Percentiles rank a stretch among this genome's conserved stretches.
Evolutionary conservation across 306 rosid genomes (phyloP).

Genomic region (Notholithocarpus densiflorus): DNA sequence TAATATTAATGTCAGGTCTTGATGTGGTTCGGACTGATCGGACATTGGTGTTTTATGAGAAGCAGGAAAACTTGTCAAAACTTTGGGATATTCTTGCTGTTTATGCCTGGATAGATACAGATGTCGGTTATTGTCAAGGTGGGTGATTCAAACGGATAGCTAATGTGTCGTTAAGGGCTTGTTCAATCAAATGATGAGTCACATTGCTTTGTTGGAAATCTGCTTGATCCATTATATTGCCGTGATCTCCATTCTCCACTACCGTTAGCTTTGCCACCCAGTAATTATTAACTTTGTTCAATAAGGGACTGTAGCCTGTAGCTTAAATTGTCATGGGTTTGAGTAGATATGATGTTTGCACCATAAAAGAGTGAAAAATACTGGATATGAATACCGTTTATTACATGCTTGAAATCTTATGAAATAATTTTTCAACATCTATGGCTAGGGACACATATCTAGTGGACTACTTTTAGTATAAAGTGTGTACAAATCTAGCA

Average conservation of each 20-base stretch:
- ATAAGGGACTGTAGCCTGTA: background rate
- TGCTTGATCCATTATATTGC: background rate
- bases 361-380: background rate
- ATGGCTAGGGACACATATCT: background rate
- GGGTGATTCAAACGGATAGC: slow-evolving; percentile 19
- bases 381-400: background rate
- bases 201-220: background rate
- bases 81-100: slow-evolving; percentile 97
- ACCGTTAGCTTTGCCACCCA: background rate
- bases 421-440: background rate
- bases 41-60: slow-evolving; percentile 92
- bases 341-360: background rate
- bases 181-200: background rate
- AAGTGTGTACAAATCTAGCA: background rate
- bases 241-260: background rate
- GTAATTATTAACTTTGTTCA: background rate
- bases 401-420: background rate
- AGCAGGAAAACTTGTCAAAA: slow-evolving; percentile 81
- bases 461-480: background rate
- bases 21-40: slow-evolving; percentile 98
- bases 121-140: slow-evolving; percentile 98
- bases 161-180: slow-evolving; percentile 11
- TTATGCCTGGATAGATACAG: slow-evolving; percentile 94
- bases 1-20: slow-evolving; percentile 64
- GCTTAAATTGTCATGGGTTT: background rate